Conservation (phyloP, 164 flowering plant genomes). For the Taxillus chinensis region DNA sequence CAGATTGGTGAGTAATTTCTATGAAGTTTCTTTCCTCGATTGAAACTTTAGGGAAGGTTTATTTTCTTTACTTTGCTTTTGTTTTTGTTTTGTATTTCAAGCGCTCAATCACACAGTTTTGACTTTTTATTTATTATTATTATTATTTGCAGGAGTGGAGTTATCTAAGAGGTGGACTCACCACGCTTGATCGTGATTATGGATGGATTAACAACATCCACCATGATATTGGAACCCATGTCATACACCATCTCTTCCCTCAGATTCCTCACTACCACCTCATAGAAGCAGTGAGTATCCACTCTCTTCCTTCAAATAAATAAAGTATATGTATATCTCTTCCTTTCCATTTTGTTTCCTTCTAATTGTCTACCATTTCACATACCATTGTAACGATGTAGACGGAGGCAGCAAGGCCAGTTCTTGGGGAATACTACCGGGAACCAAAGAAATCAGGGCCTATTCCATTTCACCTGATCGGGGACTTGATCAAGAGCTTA, state of each 20-base stretch:
- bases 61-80: no score
- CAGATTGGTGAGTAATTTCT: no score
- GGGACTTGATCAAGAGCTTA: constrained; percentile 27
- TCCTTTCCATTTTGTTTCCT: neutral
- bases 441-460: constrained; percentile 41
- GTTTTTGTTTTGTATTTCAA: no score
- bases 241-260: constrained; percentile 61
- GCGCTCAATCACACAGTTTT: no score
- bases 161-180: constrained; percentile 60
- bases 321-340: neutral
- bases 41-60: no score
- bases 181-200: constrained; percentile 57
- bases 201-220: constrained; percentile 60
- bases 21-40: no score
- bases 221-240: constrained; percentile 71
- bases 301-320: neutral
- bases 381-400: constrained; percentile 13
- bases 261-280: constrained; percentile 62
- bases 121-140: no score
- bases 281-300: constrained; percentile 51
- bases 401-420: constrained; percentile 56
- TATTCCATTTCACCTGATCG: constrained; percentile 40
- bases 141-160: constrained; percentile 51
- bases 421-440: constrained; percentile 47
- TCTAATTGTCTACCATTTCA: neutral